These are phyloP conservation scores for Candida ascalaphidarum DNA, from an alignment of 805 yeast species.

Conservation along the genomic window DNA sequence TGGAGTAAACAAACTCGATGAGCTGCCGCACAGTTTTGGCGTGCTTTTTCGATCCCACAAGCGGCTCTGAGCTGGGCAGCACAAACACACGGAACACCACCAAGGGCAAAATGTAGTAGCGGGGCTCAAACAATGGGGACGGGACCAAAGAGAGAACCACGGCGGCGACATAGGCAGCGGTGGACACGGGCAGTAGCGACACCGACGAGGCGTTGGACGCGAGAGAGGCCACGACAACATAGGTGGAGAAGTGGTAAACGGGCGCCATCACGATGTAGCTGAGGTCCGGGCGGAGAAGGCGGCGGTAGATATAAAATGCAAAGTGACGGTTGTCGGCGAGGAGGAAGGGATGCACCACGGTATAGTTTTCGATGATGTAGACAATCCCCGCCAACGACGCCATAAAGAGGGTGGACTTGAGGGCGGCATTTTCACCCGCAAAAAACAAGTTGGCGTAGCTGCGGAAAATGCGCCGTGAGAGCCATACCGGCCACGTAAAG, in stretches of 20 bases:
- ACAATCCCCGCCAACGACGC: too few species aligned
- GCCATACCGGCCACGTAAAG: constrained; percentile 74
- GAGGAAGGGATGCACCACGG: constrained; percentile 81
- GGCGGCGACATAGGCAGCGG: constrained; percentile 44
- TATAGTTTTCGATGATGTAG: constrained; percentile 45
- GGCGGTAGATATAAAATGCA: constrained; percentile 77
- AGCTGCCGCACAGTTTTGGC: too few species aligned
- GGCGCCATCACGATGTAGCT: constrained; percentile 49
- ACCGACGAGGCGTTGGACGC: constrained; percentile 2
- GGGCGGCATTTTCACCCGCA: constrained; percentile 10
- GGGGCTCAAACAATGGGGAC: constrained; percentile 88
- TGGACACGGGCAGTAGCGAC: constrained; percentile 25
- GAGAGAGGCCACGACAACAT: constrained; percentile 16
- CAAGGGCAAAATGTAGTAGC: constrained; percentile 82
- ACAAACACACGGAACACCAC: constrained; percentile 62
- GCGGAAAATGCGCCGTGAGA: constrained; percentile 32
- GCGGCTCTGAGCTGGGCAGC: constrained; percentile 23
- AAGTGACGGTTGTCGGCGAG: constrained; percentile 93
- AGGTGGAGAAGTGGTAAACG: constrained; percentile 56
- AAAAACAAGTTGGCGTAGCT: constrained; percentile 26
- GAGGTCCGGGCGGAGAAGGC: constrained; percentile 43
- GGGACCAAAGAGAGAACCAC: constrained; percentile 63
- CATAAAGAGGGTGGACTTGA: constrained; percentile 8
- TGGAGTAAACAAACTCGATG: constrained; percentile 59
- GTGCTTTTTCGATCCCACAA: constrained; percentile 21